These are phyloP conservation scores for Hordeum pubiflorum DNA, from an alignment of 202 grass and related monocot species.

Conservation along the genomic window DNA sequence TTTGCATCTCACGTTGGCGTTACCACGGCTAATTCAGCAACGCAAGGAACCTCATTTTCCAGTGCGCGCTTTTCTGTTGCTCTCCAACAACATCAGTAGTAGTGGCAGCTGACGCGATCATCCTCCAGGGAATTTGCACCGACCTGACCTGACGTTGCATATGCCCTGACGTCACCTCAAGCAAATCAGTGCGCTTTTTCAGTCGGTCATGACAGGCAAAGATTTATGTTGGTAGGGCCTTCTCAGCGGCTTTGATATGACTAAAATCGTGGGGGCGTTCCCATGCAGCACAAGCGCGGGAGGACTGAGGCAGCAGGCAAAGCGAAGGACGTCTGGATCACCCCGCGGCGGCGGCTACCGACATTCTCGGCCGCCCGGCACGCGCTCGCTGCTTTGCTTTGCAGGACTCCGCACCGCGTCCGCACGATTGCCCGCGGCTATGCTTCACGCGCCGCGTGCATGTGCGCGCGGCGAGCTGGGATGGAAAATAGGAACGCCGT, in stretches of 20 bases:
- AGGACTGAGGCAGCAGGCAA: neutral
- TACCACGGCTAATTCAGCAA: neutral
- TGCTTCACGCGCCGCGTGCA: neutral
- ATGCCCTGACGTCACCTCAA: neutral
- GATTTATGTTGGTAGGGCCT: neutral
- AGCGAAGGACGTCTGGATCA: neutral
- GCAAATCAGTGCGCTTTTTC: neutral
- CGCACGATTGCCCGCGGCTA: neutral
- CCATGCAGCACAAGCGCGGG: neutral
- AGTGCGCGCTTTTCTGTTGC: neutral
- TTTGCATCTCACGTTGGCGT: neutral
- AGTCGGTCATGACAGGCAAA: neutral
- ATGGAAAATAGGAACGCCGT: no score
- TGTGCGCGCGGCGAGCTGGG: no score
- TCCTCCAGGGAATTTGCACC: neutral
- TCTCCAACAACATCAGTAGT: neutral
- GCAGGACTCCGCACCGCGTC: neutral
- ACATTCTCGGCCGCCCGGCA: neutral
- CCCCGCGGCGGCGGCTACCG: neutral
- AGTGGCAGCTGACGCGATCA: neutral
- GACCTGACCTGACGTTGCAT: neutral
- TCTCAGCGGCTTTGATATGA: neutral
- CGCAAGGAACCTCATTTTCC: neutral
- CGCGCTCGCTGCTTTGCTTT: conserved; percentile 11
- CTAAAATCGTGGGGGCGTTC: neutral